Evolutionary conservation across 2,329 filamentous ascomycete genomes (phyloP).

Genomic region (Neophaeococcomyces mojaviensis): DNA sequence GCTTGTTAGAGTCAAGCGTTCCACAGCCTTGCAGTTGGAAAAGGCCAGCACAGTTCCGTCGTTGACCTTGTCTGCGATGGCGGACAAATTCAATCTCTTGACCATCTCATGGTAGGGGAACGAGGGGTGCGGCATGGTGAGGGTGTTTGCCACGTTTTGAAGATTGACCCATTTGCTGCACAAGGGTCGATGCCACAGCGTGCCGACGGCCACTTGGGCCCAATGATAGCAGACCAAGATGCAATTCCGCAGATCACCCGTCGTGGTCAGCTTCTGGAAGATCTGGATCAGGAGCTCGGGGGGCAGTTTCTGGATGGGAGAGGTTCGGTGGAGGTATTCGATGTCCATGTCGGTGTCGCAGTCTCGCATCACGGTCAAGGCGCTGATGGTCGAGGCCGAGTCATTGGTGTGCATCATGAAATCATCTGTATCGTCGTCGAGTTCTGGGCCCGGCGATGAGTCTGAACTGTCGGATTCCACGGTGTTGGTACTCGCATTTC

Average conservation of each 20-base stretch:
- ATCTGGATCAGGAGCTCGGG: slow-evolving; percentile 92
- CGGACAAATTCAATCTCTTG: slow-evolving; percentile 82
- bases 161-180: slow-evolving; percentile 83
- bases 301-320: slow-evolving; percentile 78
- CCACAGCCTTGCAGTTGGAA: slow-evolving; percentile 77
- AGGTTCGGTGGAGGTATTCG: slow-evolving; percentile 56
- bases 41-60: slow-evolving; percentile 84
- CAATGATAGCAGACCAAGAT: slow-evolving; percentile 93
- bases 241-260: slow-evolving; percentile 72
- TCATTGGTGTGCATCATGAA: slow-evolving; percentile 77
- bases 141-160: slow-evolving; percentile 67
- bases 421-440: slow-evolving; percentile 88
- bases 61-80: slow-evolving; percentile 67
- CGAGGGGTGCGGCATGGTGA: slow-evolving; percentile 54
- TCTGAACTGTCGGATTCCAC: slow-evolving; percentile 24
- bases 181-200: slow-evolving; percentile 88
- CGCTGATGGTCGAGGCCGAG: slow-evolving; percentile 80
- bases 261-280: slow-evolving; percentile 72
- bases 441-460: slow-evolving; percentile 47
- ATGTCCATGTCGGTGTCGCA: slow-evolving; percentile 49
- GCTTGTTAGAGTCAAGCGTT: slow-evolving; percentile 85
- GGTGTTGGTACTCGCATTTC: slow-evolving; percentile 20
- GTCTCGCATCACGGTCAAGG: slow-evolving; percentile 65
- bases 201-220: slow-evolving; percentile 84
- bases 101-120: slow-evolving; percentile 88